phyloP scores from a whole-genome alignment of 2,329 filamentous ascomycete genomes.

The Fusarium brevicatenulatum region DNA sequence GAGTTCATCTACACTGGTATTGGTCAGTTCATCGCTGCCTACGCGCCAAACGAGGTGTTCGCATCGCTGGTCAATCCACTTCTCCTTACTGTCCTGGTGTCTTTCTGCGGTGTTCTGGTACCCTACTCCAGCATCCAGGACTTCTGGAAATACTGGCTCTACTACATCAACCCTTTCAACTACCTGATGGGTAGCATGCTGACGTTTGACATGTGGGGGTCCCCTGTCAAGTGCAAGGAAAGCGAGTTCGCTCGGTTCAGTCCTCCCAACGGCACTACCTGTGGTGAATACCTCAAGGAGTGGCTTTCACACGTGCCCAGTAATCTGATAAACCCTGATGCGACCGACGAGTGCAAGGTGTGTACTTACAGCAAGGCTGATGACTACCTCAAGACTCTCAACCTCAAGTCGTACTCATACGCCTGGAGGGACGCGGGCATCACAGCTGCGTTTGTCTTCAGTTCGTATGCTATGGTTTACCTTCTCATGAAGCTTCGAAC shows the following conservation, averaged over 20 bases:
- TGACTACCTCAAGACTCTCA: constrained; percentile 69
- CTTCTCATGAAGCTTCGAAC: constrained; percentile 60
- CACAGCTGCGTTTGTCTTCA: constrained; percentile 64
- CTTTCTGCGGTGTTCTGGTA: constrained; percentile 80
- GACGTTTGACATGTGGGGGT: constrained; percentile 61
- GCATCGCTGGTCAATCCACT: constrained; percentile 68
- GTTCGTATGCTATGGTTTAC: constrained; percentile 61
- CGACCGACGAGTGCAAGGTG: constrained; percentile 64
- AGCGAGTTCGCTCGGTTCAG: constrained; percentile 63
- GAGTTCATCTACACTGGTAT: constrained; percentile 70
- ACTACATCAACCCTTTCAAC: constrained; percentile 70
- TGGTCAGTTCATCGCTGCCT: constrained; percentile 71
- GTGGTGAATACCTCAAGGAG: constrained; percentile 63
- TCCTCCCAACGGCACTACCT: constrained; percentile 63
- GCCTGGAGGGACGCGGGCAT: constrained; percentile 75
- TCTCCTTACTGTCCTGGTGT: constrained; percentile 67
- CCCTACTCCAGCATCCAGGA: constrained; percentile 69
- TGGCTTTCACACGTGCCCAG: constrained; percentile 58
- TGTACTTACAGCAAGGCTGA: constrained; percentile 68
- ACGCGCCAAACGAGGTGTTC: constrained; percentile 69
- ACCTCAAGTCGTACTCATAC: constrained; percentile 68
- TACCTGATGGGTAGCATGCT: constrained; percentile 68
- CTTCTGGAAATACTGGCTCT: constrained; percentile 77
- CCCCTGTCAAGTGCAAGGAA: constrained; percentile 57
- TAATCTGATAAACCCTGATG: constrained; percentile 69